Base-by-base conservation (phyloP, 257 asterid genomes). In the Solanum tacnaense region DNA sequence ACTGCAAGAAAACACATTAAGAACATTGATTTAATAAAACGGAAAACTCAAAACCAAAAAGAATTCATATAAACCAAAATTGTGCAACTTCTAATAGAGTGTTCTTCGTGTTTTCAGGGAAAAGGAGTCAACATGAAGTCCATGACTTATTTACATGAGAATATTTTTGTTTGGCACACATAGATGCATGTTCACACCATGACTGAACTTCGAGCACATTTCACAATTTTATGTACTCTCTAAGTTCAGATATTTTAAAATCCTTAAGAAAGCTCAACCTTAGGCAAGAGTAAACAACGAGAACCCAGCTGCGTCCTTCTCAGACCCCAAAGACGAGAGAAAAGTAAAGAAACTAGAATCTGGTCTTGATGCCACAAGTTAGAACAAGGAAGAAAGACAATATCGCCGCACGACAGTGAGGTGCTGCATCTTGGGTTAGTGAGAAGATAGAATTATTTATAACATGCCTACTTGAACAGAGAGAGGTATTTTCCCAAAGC, bases 1-100 rank as follows among this genome's bases (percentile, higher is more conserved):
- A 93, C 99, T 97, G 94, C 86, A n/a, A 67, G 56, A 92, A 83
- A 81, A 88, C 88, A 90, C 16, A 65, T 67, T 79, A 75, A 89
- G 83, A 85, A 89, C 58, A 85, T 70, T 44, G 27, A 89, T 89
- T 85, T 79, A 90, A 58, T 74, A 87, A 68, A 89, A 49, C 1
- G 6, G 41, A 46, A 82, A 49, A 29, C 52, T 67, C 41, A 29
- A 46, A 82, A 9, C 23, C 25, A 82, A 46, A 49, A 49, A 18
- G 7, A 49, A 29, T 49, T 27, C 85, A 81, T 46, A 81, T 27
- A n/a, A 46, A 62, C 85, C 38, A 44, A 79, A 27, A 13, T 79
- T 46, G 82, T 35, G 82, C 82, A 74, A 18, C 25, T 74, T 36
- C 31, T 25, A 74, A 23, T 12, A 36, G 52, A 74, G 83, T 36